Conservation (phyloP, 1,139 yeast species). For the Lodderomyces metapsilosis region DNA sequence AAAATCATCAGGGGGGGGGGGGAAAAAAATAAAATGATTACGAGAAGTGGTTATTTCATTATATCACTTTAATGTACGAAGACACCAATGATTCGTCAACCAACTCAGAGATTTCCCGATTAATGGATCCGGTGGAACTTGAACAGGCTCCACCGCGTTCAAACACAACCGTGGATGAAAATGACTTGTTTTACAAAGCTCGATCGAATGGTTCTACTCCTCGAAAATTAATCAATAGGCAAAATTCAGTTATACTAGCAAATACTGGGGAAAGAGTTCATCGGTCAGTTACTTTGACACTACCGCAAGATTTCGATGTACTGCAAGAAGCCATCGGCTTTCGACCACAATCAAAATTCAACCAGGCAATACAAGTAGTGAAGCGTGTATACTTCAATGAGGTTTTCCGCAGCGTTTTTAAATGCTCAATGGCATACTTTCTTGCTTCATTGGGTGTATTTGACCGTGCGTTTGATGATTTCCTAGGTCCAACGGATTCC, state of each 20-base stretch:
- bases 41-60: background rate
- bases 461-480: slow-evolving; percentile 50
- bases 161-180: background rate
- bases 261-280: slow-evolving; percentile 41
- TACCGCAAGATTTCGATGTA: slow-evolving; percentile 6
- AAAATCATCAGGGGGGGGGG: no score
- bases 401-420: slow-evolving; percentile 40
- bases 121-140: slow-evolving; percentile 1
- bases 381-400: slow-evolving; percentile 17
- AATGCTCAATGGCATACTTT: slow-evolving; percentile 71
- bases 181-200: slow-evolving; percentile 5
- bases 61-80: background rate
- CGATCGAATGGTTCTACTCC: slow-evolving; percentile 11
- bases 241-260: slow-evolving; percentile 41
- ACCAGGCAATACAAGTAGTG: slow-evolving; percentile 4
- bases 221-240: slow-evolving; percentile 19
- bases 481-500: slow-evolving; percentile 67
- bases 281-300: slow-evolving; percentile 21
- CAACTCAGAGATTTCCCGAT: slow-evolving; percentile 7
- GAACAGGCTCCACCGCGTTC: background rate
- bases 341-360: background rate
- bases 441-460: slow-evolving; percentile 78
- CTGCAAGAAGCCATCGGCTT: background rate
- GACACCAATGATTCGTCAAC: slow-evolving; percentile 4
- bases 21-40: background rate